These are phyloP conservation scores for Phytophthora boehmeriae DNA, from an alignment of 352 stramenopile species.

Conservation along the genomic window DNA sequence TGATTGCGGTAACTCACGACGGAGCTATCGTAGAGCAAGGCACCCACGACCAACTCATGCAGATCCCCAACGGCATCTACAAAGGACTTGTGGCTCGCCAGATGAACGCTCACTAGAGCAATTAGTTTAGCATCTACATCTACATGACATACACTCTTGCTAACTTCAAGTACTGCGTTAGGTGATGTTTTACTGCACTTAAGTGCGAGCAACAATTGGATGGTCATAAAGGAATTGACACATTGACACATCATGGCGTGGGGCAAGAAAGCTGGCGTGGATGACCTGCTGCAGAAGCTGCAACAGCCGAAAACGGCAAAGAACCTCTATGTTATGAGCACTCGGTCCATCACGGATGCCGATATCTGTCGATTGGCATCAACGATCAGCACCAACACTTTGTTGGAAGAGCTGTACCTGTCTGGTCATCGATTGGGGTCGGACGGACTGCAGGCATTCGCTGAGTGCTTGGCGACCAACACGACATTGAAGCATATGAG, in stretches of 20 bases:
- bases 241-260: constrained; percentile 64
- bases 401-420: constrained; percentile 79
- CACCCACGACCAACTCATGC: constrained; percentile 75
- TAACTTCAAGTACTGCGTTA: background rate
- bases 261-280: constrained; percentile 68
- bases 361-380: constrained; percentile 58
- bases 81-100: constrained; percentile 42
- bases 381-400: constrained; percentile 58
- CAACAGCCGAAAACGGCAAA: constrained; percentile 61
- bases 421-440: constrained; percentile 68
- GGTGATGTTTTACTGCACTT: background rate
- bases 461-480: constrained; percentile 70
- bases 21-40: constrained; percentile 43
- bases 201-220: background rate
- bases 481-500: constrained; percentile 69
- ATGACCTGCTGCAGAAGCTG: constrained; percentile 77
- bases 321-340: constrained; percentile 79
- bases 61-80: constrained; percentile 54
- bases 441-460: constrained; percentile 56
- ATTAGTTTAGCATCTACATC: background rate
- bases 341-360: constrained; percentile 59
- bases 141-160: background rate
- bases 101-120: constrained; percentile 31
- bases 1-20: constrained; percentile 42
- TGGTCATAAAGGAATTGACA: background rate